Percentiles rank a stretch among this genome's conserved stretches.
Evolutionary conservation across 169 alveolate genomes (phyloP).

Genomic region (Plasmodium malariae): DNA sequence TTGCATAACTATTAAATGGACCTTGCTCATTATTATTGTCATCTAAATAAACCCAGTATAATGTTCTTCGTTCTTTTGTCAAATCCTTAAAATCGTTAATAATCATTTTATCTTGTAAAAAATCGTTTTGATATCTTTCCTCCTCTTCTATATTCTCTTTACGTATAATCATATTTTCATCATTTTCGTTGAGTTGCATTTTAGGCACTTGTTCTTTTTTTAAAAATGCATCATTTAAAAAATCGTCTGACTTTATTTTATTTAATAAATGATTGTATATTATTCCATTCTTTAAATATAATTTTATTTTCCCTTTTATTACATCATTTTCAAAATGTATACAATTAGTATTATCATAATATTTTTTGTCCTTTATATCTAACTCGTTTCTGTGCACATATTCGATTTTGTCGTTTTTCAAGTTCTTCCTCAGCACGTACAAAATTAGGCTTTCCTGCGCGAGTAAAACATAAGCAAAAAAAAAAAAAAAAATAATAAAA

Average conservation of each 20-base stretch:
- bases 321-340: conserved; percentile 56
- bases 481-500: conserved; percentile 9
- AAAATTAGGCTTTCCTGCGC: conserved; percentile 42
- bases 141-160: neutral
- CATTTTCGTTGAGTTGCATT: neutral
- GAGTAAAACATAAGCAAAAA: too few species aligned
- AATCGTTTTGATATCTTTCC: neutral
- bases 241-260: conserved; percentile 39
- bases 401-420: conserved; percentile 50
- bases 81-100: conserved; percentile 27
- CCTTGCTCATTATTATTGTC: conserved; percentile 78
- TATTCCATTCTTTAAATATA: conserved; percentile 62
- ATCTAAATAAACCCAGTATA: conserved; percentile 82
- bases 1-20: conserved; percentile 80
- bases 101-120: conserved; percentile 32
- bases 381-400: conserved; percentile 49
- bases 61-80: conserved; percentile 42
- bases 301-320: conserved; percentile 72
- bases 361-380: conserved; percentile 51
- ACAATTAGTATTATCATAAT: conserved; percentile 47
- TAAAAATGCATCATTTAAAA: conserved; percentile 21
- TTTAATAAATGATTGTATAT: conserved; percentile 41
- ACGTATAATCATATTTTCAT: neutral
- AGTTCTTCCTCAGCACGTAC: conserved; percentile 42
- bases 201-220: conserved; percentile 1